Conservation (phyloP, 805 yeast genomes). For the Saccharomycopsis schoenii region DNA sequence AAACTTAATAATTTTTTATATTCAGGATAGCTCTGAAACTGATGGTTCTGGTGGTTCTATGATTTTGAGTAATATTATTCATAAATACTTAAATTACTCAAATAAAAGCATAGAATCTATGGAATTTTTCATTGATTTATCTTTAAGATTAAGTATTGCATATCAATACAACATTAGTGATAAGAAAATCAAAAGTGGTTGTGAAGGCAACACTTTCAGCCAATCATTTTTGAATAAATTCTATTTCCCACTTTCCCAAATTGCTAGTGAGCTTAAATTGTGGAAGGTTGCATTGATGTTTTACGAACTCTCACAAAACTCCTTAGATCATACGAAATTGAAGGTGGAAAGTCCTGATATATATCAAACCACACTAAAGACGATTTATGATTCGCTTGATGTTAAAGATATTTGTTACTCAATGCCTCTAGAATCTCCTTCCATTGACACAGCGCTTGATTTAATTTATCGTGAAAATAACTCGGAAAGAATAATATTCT, state of each 20-base stretch:
- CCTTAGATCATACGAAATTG: slow-evolving; percentile 11
- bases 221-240: slow-evolving; percentile 27
- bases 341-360: slow-evolving; percentile 5
- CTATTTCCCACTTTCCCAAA: slow-evolving; percentile 22
- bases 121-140: slow-evolving; percentile 24
- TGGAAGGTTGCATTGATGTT: slow-evolving; percentile 38
- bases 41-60: not conserved
- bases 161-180: slow-evolving; percentile 20
- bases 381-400: slow-evolving; percentile 42
- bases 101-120: slow-evolving; percentile 16
- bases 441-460: slow-evolving; percentile 41
- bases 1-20: slow-evolving; percentile 11
- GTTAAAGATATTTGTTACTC: slow-evolving; percentile 61
- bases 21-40: not conserved
- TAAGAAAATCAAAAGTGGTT: slow-evolving; percentile 9
- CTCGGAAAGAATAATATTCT: slow-evolving; percentile 36
- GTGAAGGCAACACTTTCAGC: slow-evolving; percentile 22
- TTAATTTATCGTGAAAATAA: slow-evolving; percentile 28
- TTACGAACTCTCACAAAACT: slow-evolving; percentile 32
- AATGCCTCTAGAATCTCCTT: slow-evolving; percentile 42
- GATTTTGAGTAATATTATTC: slow-evolving; percentile 23
- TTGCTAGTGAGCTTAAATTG: slow-evolving; percentile 27
- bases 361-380: not conserved
- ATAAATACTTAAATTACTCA: slow-evolving; percentile 10
- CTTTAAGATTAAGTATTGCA: slow-evolving; percentile 33